These are phyloP conservation scores for Suillus subaureus DNA, from an alignment of 768 basidiomycete genomes.

Conservation along the genomic window DNA sequence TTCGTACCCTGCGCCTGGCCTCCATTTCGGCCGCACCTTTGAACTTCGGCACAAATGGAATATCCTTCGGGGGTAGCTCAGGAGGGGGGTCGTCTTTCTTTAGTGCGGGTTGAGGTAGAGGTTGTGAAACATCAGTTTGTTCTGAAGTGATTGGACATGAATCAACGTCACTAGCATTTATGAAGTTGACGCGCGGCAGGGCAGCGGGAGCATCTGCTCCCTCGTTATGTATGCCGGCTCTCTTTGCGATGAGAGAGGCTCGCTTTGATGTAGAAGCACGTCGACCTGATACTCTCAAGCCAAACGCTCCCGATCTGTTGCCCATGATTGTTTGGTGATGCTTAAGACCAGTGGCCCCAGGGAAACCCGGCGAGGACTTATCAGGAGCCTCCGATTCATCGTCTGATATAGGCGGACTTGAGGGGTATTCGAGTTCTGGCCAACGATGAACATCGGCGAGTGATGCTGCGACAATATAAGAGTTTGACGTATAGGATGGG, in stretches of 20 bases:
- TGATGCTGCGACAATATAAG: conserved; percentile 78
- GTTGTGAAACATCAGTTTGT: not conserved
- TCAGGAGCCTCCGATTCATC: conserved; percentile 57
- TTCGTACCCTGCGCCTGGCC: conserved; percentile 60
- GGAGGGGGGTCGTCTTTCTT: conserved; percentile 20
- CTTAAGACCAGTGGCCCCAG: conserved; percentile 62
- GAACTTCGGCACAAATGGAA: conserved; percentile 76
- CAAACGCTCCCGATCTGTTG: conserved; percentile 65
- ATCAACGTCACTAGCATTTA: conserved; percentile 15
- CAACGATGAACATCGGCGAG: conserved; percentile 79
- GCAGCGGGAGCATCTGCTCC: conserved; percentile 14
- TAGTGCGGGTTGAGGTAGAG: conserved; percentile 9
- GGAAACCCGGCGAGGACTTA: conserved; percentile 37
- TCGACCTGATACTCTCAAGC: conserved; percentile 75
- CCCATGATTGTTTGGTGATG: conserved; percentile 92
- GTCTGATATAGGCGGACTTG: conserved; percentile 73
- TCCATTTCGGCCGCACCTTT: conserved; percentile 90
- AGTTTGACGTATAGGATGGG: conserved; percentile 76
- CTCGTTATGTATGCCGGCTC: conserved; percentile 10
- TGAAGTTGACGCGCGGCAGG: conserved; percentile 16
- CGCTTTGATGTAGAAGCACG: conserved; percentile 56
- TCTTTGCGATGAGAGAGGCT: conserved; percentile 31
- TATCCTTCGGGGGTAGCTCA: conserved; percentile 48
- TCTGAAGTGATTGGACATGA: conserved; percentile 13
- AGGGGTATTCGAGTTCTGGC: conserved; percentile 79